phyloP scores from a whole-genome alignment of 345 rosid species.

The Gossypium sturtianum region DNA sequence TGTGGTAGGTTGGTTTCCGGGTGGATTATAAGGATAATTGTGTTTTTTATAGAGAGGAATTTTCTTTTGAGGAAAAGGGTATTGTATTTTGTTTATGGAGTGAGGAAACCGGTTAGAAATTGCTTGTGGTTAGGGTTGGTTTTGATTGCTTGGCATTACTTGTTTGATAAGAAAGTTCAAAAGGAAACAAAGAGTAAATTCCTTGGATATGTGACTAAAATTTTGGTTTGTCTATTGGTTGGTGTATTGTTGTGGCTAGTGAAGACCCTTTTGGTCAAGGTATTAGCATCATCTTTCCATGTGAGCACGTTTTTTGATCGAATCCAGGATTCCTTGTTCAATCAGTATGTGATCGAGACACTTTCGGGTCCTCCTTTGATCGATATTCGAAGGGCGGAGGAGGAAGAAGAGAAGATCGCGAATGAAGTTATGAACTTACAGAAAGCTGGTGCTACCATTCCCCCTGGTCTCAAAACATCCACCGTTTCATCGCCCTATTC shows the following conservation, averaged over 20 bases:
- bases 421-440: constrained; percentile 35
- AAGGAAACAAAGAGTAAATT: constrained; percentile 28
- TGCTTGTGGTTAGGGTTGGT: constrained; percentile 87
- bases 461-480: constrained; percentile 33
- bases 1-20: constrained; percentile 87
- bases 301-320: constrained; percentile 90
- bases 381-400: constrained; percentile 39
- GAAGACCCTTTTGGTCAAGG: constrained; percentile 75
- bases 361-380: constrained; percentile 69
- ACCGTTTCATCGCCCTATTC: constrained; percentile 25
- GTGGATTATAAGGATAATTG: constrained; percentile 62
- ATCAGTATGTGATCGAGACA: constrained; percentile 66
- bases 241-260: constrained; percentile 71
- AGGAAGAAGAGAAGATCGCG: constrained; percentile 41
- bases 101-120: constrained; percentile 68
- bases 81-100: constrained; percentile 79
- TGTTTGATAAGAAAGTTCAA: constrained; percentile 61
- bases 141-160: constrained; percentile 63
- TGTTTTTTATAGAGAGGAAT: constrained; percentile 65
- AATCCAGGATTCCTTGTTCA: constrained; percentile 78
- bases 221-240: constrained; percentile 59
- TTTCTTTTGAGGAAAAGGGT: constrained; percentile 70
- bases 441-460: constrained; percentile 42
- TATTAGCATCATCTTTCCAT: constrained; percentile 83
- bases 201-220: constrained; percentile 53